Evolutionary conservation across 2,329 filamentous ascomycete genomes (phyloP), one percentile per base, ranked within the genome.

Genomic region (Calcarisporium arbuscula): DNA sequence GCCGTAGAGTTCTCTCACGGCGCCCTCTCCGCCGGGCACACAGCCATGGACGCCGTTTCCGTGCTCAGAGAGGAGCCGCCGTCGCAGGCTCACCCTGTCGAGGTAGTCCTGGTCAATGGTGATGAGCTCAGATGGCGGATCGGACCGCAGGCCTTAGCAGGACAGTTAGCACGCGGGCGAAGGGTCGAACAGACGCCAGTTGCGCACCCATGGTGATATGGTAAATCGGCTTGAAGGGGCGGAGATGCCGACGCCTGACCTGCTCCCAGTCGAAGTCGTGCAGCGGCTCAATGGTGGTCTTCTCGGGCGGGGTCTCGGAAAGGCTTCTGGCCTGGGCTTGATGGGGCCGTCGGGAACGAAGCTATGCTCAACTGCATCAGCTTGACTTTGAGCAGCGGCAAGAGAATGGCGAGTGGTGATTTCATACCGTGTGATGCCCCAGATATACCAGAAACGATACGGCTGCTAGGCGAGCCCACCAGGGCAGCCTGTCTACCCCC

Each of bases 191-290:
- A 30, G 21, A 17, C 19, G 18, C 7, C 14, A 6, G 15, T 12
- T 14, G 43, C 49, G 20, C 45, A 68, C 70, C 70, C 70, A 76
- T 74, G 0, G 67, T 72, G 39, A 74, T 72, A 43, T 74, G 56
- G 43, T 72, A 75, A 4, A 61, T 60, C 1, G 67, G 62, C 49
- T 72, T 73, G 48, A 71, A 74, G 0, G 68, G 69, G 3, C 70
- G 57, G 22, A 67, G 57, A n/a, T n/a, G n/a, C n/a, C n/a, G n/a
- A n/a, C n/a, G n/a, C 23, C 60, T 55, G 4, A 47, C 40, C 0
- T 68, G 66, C 8, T 57, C 49, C 61, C 67, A 70, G 40, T 68
- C 52, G 36, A 68, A 64, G 5, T 51, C 44, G 5, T 37, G 7
- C 3, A 53, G 38, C 9, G 53, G 49, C 25, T 52, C 40, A 14